Evolutionary conservation across 805 yeast species (phyloP).

Genomic region (Ogataea corticis): DNA sequence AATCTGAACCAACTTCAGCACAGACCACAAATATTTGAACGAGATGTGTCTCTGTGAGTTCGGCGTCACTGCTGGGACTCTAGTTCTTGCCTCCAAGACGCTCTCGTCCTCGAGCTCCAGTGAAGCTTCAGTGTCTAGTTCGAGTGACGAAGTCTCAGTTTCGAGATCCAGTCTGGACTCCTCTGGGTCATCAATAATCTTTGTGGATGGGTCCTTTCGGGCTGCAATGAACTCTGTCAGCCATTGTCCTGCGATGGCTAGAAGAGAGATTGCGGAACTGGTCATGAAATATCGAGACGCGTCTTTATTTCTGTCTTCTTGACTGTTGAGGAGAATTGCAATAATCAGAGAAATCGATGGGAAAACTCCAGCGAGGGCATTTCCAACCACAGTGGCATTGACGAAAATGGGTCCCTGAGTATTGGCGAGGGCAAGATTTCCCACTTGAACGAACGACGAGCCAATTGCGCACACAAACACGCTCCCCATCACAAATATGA

Average conservation of each 20-base stretch:
- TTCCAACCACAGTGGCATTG: conserved; percentile 93
- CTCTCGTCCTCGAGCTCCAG: conserved; percentile 12
- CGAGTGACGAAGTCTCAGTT: background rate
- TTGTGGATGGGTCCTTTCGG: conserved; percentile 10
- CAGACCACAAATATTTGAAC: conserved; percentile 57
- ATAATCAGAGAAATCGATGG: conserved; percentile 73
- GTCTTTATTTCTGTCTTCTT: conserved; percentile 26
- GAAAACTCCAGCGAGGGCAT: conserved; percentile 89
- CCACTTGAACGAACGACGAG: conserved; percentile 84
- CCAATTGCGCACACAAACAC: conserved; percentile 71
- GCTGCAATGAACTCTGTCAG: conserved; percentile 25
- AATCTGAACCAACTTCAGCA: conserved; percentile 61
- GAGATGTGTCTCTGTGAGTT: conserved; percentile 48
- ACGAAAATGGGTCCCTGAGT: conserved; percentile 74
- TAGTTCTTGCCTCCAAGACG: background rate
- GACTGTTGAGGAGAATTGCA: conserved; percentile 40
- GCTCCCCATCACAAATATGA: conserved; percentile 56
- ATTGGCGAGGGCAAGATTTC: conserved; percentile 83
- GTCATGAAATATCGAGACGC: conserved; percentile 42
- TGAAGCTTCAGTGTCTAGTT: conserved; percentile 1
- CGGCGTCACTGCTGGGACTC: background rate
- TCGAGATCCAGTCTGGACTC: background rate
- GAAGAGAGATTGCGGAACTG: conserved; percentile 21
- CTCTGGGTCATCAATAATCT: background rate
- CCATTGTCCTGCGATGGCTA: conserved; percentile 22